A percentile compares a stretch with the other conserved stretches of the same genome.
phyloP scores from a whole-genome alignment of 2,329 filamentous ascomycete genomes.

The Zelopaecilomyces penicillatus region DNA sequence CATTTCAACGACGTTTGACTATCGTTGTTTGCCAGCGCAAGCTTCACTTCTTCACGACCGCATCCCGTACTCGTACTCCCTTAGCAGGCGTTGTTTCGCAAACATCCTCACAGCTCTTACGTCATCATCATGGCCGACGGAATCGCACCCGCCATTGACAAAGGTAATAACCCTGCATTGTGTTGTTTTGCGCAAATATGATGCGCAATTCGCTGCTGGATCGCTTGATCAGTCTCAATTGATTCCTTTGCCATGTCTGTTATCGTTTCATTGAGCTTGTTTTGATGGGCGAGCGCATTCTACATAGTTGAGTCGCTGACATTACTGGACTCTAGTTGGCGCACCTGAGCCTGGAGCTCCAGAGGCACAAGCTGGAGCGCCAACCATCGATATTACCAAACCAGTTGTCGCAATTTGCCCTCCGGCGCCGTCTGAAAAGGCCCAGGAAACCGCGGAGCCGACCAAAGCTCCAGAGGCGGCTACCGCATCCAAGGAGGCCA shows the following conservation, averaged over 20 bases:
- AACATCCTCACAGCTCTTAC: slow-evolving; percentile 15
- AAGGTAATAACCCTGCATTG: slow-evolving; percentile 20
- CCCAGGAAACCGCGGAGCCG: not conserved
- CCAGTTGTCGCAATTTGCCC: slow-evolving; percentile 6
- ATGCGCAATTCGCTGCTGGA: not conserved
- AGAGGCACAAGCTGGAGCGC: slow-evolving; percentile 19
- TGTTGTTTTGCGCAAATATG: not conserved
- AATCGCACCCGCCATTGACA: slow-evolving; percentile 26
- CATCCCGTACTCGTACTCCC: no score
- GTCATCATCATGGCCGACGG: slow-evolving; percentile 28
- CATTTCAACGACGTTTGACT: not conserved
- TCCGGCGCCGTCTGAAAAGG: slow-evolving; percentile 5
- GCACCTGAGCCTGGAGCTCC: slow-evolving; percentile 20
- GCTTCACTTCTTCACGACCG: no score
- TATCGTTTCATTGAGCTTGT: slow-evolving; percentile 11
- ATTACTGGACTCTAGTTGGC: slow-evolving; percentile 16
- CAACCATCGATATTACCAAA: slow-evolving; percentile 17
- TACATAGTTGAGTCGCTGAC: slow-evolving; percentile 1
- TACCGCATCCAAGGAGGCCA: not conserved
- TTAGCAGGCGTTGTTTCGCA: no score
- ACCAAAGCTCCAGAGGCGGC: not conserved
- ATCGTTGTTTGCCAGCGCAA: no score
- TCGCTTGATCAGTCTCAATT: slow-evolving; percentile 4
- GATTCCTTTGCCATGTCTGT: not conserved
- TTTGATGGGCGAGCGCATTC: slow-evolving; percentile 2